Base-by-base conservation (phyloP, 140 eudicot species). In the Bidens hawaiensis region DNA sequence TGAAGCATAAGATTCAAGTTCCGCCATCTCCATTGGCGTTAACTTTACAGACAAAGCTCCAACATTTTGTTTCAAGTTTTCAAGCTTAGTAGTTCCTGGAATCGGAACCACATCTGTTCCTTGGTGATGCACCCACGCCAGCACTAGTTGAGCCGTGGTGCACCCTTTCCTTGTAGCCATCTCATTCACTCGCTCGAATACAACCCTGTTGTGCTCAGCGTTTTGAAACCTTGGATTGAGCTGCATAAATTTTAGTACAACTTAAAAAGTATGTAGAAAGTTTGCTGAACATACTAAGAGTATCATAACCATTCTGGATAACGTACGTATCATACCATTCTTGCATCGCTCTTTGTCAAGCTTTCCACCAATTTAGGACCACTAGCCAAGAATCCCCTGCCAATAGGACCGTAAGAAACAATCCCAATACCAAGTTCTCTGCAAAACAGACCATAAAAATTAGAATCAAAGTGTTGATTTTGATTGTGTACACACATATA, bases 381-480 rank as follows among this genome's bases (percentile, higher is more conserved):
- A 0, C 9, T 48, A 43, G 80, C 75, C 31, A 80, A 64, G 53
- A 83, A 67, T 36, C 90, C 90, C 23, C 82, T 70, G 2, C 95
- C 95, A 38, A 85, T 76, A 28, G 95, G 95, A 71, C 95, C 79
- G 40, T 82, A 85, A 53, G 86, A 70, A 43, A 85, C 94, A 30
- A 82, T 85, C 27, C 89, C 94, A 40, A 85, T 85, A 9, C 95
- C 95, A 62, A 85, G 95, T 71, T 85, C 95, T 75, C 89, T 82
- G 70, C 19, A 68, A 48, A 64, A 54, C 10, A 40, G 5, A 14
- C 5, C 6, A 11, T 25, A n/a, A 15, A 62, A 36, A 10, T 36
- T n/a, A 36, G 40, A 43, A 49, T 49, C 47, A 62, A 27, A 54
- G 23, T 18, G 43, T 36, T 8, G 12, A 3, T 3, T 36, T 36